These are phyloP conservation scores for Phyllosticta citriasiana DNA, from an alignment of 2,329 filamentous ascomycete species.

Conservation along the genomic window DNA sequence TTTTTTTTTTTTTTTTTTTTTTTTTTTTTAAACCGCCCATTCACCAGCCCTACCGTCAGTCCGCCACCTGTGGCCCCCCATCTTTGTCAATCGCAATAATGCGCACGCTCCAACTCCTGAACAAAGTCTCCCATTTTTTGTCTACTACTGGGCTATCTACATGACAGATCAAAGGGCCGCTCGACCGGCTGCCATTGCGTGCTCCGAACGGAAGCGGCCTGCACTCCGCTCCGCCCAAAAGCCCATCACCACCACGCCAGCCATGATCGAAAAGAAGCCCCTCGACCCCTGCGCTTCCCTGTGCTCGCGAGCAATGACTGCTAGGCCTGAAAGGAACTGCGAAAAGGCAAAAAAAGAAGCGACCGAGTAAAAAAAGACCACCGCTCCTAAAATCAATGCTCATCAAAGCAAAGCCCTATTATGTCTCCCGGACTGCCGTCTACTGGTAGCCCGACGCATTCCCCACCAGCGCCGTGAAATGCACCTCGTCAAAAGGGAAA, in stretches of 20 bases:
- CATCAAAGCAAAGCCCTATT: neutral
- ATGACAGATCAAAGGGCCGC: neutral
- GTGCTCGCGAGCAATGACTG: neutral
- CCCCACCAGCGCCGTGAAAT: neutral
- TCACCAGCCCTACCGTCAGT: neutral
- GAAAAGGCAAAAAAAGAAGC: neutral
- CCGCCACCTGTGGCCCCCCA: neutral
- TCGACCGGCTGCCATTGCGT: neutral
- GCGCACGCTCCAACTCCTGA: neutral
- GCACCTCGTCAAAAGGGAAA: neutral
- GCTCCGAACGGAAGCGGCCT: neutral
- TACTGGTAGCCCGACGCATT: neutral
- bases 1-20: no score
- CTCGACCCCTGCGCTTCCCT: neutral
- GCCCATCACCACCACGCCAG: slow-evolving; percentile 1
- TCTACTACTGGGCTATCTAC: neutral
- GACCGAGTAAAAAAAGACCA: neutral
- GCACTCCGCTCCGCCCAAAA: slow-evolving; percentile 1
- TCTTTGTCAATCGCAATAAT: neutral
- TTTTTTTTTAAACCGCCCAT: neutral
- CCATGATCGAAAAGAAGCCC: neutral
- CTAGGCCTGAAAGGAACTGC: neutral
- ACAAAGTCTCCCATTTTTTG: neutral
- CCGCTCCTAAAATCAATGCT: neutral
- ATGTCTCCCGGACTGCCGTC: neutral